These are phyloP conservation scores for Peziza echinospora DNA, from an alignment of 495 filamentous ascomycete genomes.

Conservation along the genomic window DNA sequence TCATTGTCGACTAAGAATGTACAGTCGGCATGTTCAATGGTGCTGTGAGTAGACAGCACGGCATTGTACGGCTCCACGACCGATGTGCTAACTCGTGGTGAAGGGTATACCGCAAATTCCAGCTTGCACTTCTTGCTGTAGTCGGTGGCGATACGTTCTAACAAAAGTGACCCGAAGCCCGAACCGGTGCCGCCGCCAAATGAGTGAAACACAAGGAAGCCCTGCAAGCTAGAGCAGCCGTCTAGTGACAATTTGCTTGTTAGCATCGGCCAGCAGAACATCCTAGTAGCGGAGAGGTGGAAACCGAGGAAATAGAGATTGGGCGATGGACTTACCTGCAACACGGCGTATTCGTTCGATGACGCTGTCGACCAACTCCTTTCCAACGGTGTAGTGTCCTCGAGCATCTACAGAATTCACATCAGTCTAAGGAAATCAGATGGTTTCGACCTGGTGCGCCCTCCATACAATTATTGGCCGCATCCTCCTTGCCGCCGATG, in stretches of 20 bases:
- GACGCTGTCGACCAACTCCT: conserved; percentile 94
- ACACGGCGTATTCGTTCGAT: conserved; percentile 89
- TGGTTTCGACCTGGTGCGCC: neutral
- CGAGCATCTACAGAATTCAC: conserved; percentile 33
- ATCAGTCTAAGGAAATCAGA: neutral
- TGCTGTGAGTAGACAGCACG: conserved; percentile 95
- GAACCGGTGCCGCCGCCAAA: conserved; percentile 98
- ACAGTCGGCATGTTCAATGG: conserved; percentile 97
- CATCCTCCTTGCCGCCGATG: conserved; percentile 85
- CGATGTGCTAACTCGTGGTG: conserved; percentile 85
- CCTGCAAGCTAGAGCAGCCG: conserved; percentile 91
- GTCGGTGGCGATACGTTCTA: conserved; percentile 94
- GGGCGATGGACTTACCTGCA: conserved; percentile 23
- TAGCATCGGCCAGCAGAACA: too few species aligned
- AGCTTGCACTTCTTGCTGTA: conserved; percentile 99
- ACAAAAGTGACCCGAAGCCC: conserved; percentile 89
- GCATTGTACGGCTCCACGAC: conserved; percentile 99
- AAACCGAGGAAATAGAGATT: neutral
- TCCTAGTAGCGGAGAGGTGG: too few species aligned
- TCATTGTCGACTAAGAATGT: conserved; percentile 99
- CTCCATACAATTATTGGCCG: conserved; percentile 55
- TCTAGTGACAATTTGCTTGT: conserved; percentile 26
- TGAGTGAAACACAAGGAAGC: conserved; percentile 98
- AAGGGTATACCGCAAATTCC: conserved; percentile 96
- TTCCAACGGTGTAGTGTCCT: conserved; percentile 96